These are phyloP conservation scores for Trametes villosa DNA, from an alignment of 768 basidiomycete species.

Conservation along the genomic window DNA sequence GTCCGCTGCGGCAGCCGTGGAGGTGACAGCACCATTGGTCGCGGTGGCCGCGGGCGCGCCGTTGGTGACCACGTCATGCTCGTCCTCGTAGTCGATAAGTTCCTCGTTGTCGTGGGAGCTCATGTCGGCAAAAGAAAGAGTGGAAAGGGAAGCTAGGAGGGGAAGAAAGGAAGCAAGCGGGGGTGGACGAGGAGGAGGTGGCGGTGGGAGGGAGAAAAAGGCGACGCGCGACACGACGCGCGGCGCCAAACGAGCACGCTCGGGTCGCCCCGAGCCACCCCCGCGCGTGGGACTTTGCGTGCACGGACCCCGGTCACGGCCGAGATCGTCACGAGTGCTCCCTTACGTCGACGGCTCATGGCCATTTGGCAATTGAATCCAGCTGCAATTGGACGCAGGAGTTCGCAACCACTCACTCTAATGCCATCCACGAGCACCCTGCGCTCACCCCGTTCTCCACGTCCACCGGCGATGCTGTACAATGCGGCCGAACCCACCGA, in stretches of 20 bases:
- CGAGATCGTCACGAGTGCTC: slow-evolving; percentile 2
- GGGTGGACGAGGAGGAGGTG: slow-evolving; percentile 25
- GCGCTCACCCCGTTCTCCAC: background rate
- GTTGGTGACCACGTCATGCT: slow-evolving; percentile 75
- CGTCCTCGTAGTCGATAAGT: slow-evolving; percentile 94
- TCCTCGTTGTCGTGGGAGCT: slow-evolving; percentile 88
- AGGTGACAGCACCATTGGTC: slow-evolving; percentile 52
- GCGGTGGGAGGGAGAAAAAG: slow-evolving; percentile 33
- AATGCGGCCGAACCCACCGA: background rate
- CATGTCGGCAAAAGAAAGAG: slow-evolving; percentile 49
- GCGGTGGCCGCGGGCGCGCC: slow-evolving; percentile 51
- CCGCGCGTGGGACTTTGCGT: slow-evolving; percentile 2
- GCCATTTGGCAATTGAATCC: too few relatives aligned
- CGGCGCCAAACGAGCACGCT: slow-evolving; percentile 21
- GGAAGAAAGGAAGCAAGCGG: slow-evolving; percentile 29
- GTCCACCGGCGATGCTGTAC: background rate
- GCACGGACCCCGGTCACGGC: slow-evolving; percentile 26
- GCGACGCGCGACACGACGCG: slow-evolving; percentile 24
- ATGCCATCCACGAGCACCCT: slow-evolving; percentile 8
- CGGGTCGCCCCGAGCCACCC: slow-evolving; percentile 11
- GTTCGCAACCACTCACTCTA: background rate
- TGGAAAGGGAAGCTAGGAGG: slow-evolving; percentile 35
- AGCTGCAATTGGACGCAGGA: too few relatives aligned
- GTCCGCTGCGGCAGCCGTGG: slow-evolving; percentile 56
- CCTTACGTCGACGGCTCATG: too few relatives aligned